phyloP scores from a whole-genome alignment of 257 asterid species.

The Solanum rostratum region DNA sequence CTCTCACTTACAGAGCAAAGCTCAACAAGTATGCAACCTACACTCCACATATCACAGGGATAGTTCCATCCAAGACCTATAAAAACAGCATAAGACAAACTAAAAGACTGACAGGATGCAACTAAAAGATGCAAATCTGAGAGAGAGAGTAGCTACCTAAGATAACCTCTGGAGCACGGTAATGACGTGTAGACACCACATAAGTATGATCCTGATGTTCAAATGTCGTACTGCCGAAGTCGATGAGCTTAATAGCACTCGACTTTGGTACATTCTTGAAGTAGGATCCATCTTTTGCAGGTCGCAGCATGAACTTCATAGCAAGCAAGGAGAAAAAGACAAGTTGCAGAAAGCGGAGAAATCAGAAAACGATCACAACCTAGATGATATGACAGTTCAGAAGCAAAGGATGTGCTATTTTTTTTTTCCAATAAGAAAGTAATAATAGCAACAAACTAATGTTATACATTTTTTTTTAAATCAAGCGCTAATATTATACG shows the following conservation, averaged over 20 bases:
- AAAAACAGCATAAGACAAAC: constrained; percentile 7
- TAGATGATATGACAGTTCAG: constrained; percentile 1
- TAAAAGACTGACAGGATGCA: background rate
- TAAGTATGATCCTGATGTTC: constrained; percentile 77
- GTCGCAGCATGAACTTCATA: constrained; percentile 42
- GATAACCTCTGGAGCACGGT: constrained; percentile 96
- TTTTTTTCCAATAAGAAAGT: background rate
- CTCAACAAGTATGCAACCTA: constrained; percentile 88
- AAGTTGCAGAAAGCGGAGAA: background rate
- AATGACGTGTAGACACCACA: constrained; percentile 84
- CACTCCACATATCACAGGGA: constrained; percentile 95
- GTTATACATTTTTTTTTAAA: background rate
- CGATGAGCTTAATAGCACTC: constrained; percentile 89
- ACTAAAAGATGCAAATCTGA: background rate
- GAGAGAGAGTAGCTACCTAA: constrained; percentile 38
- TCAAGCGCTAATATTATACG: background rate
- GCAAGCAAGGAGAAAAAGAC: constrained; percentile 5
- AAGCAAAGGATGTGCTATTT: background rate
- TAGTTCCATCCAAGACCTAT: constrained; percentile 87
- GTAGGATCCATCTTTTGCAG: constrained; percentile 49
- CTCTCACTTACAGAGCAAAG: constrained; percentile 70
- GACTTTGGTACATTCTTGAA: constrained; percentile 83
- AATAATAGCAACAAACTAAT: background rate
- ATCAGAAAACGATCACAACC: background rate
- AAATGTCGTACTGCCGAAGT: constrained; percentile 81